phyloP scores from a whole-genome alignment of 2,329 filamentous ascomycete genomes.

The Phyllosticta citrichinensis region DNA sequence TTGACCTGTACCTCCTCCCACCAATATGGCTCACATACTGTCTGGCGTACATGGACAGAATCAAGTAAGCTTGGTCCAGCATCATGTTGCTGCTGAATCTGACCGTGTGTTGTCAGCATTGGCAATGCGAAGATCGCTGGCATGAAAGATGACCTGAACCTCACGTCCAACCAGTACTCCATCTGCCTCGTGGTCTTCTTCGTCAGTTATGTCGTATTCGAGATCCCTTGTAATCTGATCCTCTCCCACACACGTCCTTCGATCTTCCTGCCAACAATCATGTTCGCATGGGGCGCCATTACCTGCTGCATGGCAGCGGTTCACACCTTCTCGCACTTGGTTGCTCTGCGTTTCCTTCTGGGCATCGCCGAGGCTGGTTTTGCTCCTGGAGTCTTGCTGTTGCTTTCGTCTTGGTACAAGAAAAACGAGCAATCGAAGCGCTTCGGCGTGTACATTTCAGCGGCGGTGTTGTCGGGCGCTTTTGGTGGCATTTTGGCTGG shows the following conservation, averaged over 20 bases:
- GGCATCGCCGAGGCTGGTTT: constrained; percentile 47
- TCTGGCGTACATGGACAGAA: constrained; percentile 38
- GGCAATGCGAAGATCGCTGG: constrained; percentile 44
- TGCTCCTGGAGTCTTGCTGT: constrained; percentile 44
- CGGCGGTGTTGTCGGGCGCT: constrained; percentile 45
- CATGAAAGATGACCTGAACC: constrained; percentile 37
- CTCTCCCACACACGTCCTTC: constrained; percentile 40
- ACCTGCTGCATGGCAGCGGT: constrained; percentile 43
- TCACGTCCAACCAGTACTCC: constrained; percentile 41
- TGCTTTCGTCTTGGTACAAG: constrained; percentile 51
- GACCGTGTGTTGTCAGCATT: constrained; percentile 23
- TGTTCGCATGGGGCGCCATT: constrained; percentile 44
- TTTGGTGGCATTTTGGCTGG: constrained; percentile 44
- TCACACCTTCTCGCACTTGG: constrained; percentile 37
- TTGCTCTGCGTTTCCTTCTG: constrained; percentile 45
- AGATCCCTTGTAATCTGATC: constrained; percentile 46
- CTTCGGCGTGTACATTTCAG: constrained; percentile 49
- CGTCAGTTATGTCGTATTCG: constrained; percentile 43
- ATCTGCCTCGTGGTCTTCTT: constrained; percentile 46
- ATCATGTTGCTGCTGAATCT: not conserved
- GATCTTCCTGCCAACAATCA: constrained; percentile 40
- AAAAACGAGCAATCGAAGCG: constrained; percentile 48
- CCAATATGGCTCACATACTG: constrained; percentile 43
- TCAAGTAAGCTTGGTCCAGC: constrained; percentile 19
- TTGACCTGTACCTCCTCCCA: constrained; percentile 37